These are phyloP conservation scores for Yamadazyma philogaea DNA, from an alignment of 805 yeast species.

Conservation along the genomic window DNA sequence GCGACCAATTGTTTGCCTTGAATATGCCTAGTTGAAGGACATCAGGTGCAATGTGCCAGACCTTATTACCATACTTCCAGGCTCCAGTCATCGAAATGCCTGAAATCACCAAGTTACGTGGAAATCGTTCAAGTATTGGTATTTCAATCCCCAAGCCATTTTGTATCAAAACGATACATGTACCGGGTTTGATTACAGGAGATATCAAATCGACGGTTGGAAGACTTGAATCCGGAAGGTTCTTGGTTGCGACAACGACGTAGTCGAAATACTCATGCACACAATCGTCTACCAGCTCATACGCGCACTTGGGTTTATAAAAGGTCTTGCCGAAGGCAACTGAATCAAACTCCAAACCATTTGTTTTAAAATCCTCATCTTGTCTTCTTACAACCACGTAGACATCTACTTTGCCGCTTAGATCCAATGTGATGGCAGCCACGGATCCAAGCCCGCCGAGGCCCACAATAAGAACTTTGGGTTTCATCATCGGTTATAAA, in stretches of 20 bases:
- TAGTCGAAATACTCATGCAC: conserved; percentile 31
- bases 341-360: conserved; percentile 34
- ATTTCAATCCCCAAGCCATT: conserved; percentile 39
- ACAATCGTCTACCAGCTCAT: conserved; percentile 29
- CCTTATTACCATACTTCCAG: conserved; percentile 23
- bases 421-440: conserved; percentile 60
- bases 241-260: conserved; percentile 38
- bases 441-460: conserved; percentile 87
- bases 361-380: conserved; percentile 23
- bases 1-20: conserved; percentile 13
- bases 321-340: conserved; percentile 29
- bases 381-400: conserved; percentile 39
- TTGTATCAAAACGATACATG: conserved; percentile 36
- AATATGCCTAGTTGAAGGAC: conserved; percentile 23
- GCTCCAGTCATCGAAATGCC: conserved; percentile 38
- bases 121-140: conserved; percentile 30
- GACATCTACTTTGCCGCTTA: conserved; percentile 41
- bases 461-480: conserved; percentile 61
- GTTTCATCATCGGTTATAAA: conserved; percentile 11
- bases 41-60: conserved; percentile 22
- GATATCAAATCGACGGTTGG: conserved; percentile 43
- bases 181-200: conserved; percentile 28
- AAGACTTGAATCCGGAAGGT: conserved; percentile 32
- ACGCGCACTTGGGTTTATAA: conserved; percentile 32
- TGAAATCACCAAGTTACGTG: conserved; percentile 31